Percentiles rank a stretch among this genome's conserved stretches.
Evolutionary conservation across 2,329 filamentous ascomycete species (phyloP).

Genomic region (Exophiala mesophila): DNA sequence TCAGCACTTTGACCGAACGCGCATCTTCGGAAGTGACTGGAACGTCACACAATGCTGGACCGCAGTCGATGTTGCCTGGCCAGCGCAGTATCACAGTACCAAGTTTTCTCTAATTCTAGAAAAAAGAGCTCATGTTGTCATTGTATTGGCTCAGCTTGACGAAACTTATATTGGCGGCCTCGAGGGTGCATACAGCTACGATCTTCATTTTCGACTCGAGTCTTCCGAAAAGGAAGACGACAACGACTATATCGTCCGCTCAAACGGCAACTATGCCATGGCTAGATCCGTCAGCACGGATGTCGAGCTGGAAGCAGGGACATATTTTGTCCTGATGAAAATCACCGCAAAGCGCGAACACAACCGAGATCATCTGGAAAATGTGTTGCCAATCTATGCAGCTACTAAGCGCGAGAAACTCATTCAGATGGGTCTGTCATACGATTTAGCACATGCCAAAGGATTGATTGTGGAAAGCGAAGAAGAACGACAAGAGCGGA

Average conservation of each 20-base stretch:
- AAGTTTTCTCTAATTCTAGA: slow-evolving; percentile 54
- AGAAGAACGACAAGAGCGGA: slow-evolving; percentile 25
- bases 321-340: slow-evolving; percentile 71
- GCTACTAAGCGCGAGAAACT: slow-evolving; percentile 66
- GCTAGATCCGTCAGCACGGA: slow-evolving; percentile 72
- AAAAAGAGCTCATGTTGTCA: slow-evolving; percentile 50
- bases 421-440: slow-evolving; percentile 43
- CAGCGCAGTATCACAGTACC: slow-evolving; percentile 54
- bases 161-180: slow-evolving; percentile 57
- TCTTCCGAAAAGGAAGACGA: slow-evolving; percentile 48
- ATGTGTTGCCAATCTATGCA: slow-evolving; percentile 62
- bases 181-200: slow-evolving; percentile 53
- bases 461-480: slow-evolving; percentile 34
- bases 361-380: slow-evolving; percentile 41
- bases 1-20: slow-evolving; percentile 56
- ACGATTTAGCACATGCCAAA: slow-evolving; percentile 45
- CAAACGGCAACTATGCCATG: slow-evolving; percentile 56
- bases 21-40: slow-evolving; percentile 58
- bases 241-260: slow-evolving; percentile 54
- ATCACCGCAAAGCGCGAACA: slow-evolving; percentile 60
- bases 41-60: slow-evolving; percentile 59
- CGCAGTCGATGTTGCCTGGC: slow-evolving; percentile 56
- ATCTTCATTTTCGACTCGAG: slow-evolving; percentile 56
- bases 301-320: slow-evolving; percentile 66
- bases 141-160: slow-evolving; percentile 57